Conservation (phyloP, 345 rosid species). For the Bretschneidera sinensis region DNA sequence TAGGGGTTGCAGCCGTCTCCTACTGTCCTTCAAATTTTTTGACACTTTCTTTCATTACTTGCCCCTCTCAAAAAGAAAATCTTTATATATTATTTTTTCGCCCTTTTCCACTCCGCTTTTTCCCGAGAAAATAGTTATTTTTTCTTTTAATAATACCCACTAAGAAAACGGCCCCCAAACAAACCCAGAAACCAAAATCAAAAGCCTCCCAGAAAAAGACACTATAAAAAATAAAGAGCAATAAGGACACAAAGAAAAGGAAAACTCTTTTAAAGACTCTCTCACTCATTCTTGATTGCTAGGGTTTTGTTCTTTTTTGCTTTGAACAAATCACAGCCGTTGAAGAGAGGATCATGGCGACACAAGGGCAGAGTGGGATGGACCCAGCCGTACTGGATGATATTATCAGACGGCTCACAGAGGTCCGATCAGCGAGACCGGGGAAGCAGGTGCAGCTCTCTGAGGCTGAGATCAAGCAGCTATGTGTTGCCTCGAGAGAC, state of each 20-base stretch:
- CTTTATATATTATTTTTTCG: not conserved
- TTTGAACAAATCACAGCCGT: conserved; percentile 7
- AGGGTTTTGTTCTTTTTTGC: conserved; percentile 15
- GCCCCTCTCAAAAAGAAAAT: not conserved
- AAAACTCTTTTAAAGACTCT: not conserved
- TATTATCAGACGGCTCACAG: conserved; percentile 73
- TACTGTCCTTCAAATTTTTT: not conserved
- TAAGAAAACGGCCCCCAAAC: not conserved
- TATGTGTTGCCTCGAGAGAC: conserved; percentile 67
- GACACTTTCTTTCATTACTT: not conserved
- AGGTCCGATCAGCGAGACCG: conserved; percentile 81
- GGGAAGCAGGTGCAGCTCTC: conserved; percentile 95
- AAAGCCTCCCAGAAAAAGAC: too few relatives aligned
- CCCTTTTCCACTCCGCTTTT: not conserved
- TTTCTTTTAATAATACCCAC: not conserved
- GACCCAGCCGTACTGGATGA: conserved; percentile 69
- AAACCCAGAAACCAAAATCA: not conserved
- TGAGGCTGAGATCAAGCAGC: conserved; percentile 90
- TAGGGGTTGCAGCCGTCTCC: conserved; percentile 12
- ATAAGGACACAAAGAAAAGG: too few relatives aligned
- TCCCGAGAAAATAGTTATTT: not conserved
- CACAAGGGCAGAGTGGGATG: conserved; percentile 52
- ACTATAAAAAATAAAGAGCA: too few relatives aligned
- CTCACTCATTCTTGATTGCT: conserved; percentile 6
- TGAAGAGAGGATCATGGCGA: conserved; percentile 44